Evolutionary conservation across 73 alveolate genomes (phyloP).

Genomic region (Paramecium bursaria): DNA sequence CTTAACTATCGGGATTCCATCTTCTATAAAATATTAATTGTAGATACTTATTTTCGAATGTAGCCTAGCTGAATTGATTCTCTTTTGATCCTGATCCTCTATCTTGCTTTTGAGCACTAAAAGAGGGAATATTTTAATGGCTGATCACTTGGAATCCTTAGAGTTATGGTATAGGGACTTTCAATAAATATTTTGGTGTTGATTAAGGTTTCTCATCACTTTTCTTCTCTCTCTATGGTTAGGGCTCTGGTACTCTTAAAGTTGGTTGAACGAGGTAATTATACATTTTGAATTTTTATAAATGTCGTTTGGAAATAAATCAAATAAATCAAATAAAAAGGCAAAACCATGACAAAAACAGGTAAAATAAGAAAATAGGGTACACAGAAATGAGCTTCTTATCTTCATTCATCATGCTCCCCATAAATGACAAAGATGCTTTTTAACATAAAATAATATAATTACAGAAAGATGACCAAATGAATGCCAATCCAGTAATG

Average conservation of each 20-base stretch:
- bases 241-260: no score
- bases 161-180: constrained; percentile 39
- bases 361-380: constrained; percentile 95
- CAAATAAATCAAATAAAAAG: constrained; percentile 71
- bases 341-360: constrained; percentile 96
- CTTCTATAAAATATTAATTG: not conserved
- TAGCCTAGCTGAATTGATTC: constrained; percentile 23
- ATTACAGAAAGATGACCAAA: constrained; percentile 82
- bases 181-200: constrained; percentile 37
- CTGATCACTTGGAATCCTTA: not conserved
- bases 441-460: not conserved
- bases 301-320: no score
- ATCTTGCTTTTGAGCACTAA: not conserved
- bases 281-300: no score
- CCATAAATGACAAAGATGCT: constrained; percentile 93
- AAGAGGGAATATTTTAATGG: not conserved
- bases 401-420: constrained; percentile 85
- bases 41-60: constrained; percentile 47
- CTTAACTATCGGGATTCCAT: constrained; percentile 49
- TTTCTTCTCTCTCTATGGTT: no score
- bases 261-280: no score
- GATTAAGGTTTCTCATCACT: no score
- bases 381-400: constrained; percentile 91
- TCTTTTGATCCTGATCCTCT: constrained; percentile 46
- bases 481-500: constrained; percentile 77